Evolutionary conservation across 2,329 filamentous ascomycete species (phyloP), one percentile per base, ranked within the genome.

Genomic region (Cladorrhinum sp.): DNA sequence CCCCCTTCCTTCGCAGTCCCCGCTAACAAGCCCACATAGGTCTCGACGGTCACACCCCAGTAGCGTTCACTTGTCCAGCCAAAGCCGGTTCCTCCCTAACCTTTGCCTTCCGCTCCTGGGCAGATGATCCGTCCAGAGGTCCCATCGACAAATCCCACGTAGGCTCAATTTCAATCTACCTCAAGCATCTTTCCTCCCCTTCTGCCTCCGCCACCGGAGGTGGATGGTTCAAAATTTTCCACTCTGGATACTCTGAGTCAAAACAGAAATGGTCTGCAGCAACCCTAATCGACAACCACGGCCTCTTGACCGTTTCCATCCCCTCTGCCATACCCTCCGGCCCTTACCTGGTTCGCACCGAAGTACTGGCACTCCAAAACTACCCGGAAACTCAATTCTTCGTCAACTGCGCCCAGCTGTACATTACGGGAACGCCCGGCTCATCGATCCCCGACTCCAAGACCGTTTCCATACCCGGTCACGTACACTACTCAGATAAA

Each of bases 171-270:
- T 82, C 88, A 25, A 82, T 92, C 23, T 92, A 92, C 73, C 78
- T 91, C 75, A 92, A 92, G 77, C 84, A 85, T 68, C 82, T 91
- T 1, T 74, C 78, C 64, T 79, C 85, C 60, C 84, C 86, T 61
- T 75, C 75, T 12, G 76, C 79, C 64, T 72, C 81, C 12, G 85
- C 85, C 54, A 76, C 80, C 23, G 88, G 89, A 3, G 75, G 79
- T 55, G 89, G 89, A 41, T 93, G 89, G 90, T 90, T 92, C 80
- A 92, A 92, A 79, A 70, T 92, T 70, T 91, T 82, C 78, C 82
- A 90, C 60, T 81, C 87, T 55, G 87, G 86, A 50, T 90, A 89
- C 73, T 79, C 89, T 67, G 71, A 75, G 4, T 66, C 71, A 4
- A 77, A 77, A 1, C 72, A 77, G 25, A 77, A 84, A 70, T 92